phyloP scores from a whole-genome alignment of 2,329 filamentous ascomycete species.

The Aspergillus persii region DNA sequence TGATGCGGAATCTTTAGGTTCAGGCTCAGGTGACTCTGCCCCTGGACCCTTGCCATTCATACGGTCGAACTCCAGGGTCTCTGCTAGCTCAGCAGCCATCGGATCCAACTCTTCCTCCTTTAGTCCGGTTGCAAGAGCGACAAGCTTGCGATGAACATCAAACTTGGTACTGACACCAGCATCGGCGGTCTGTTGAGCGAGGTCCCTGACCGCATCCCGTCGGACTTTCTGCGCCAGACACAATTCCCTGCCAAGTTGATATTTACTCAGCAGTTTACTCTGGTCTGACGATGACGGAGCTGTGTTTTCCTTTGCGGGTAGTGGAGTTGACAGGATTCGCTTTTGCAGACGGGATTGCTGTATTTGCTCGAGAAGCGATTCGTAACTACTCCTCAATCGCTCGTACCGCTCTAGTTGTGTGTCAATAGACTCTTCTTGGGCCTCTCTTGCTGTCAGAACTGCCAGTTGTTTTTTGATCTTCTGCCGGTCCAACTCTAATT shows the following conservation, averaged over 20 bases:
- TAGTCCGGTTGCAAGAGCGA: constrained; percentile 46
- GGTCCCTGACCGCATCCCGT: constrained; percentile 37
- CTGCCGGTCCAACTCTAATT: constrained; percentile 45
- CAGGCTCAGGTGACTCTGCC: constrained; percentile 29
- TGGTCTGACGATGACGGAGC: constrained; percentile 20
- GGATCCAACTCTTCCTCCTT: constrained; percentile 48
- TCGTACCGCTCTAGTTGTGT: constrained; percentile 41
- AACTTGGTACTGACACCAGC: constrained; percentile 47
- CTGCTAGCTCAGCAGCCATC: constrained; percentile 47
- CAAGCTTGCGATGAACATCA: constrained; percentile 47
- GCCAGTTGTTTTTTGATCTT: constrained; percentile 42
- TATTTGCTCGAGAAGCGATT: constrained; percentile 45
- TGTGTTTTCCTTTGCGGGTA: constrained; percentile 13
- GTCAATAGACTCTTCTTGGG: constrained; percentile 36
- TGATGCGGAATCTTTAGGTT: constrained; percentile 25
- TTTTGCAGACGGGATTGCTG: constrained; percentile 39
- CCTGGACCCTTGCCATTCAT: constrained; percentile 35
- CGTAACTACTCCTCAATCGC: constrained; percentile 33
- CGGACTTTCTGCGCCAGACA: constrained; percentile 34
- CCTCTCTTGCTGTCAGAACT: constrained; percentile 36
- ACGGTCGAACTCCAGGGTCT: constrained; percentile 45
- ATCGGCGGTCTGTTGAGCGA: constrained; percentile 45
- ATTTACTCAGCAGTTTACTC: constrained; percentile 31
- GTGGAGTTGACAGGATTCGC: constrained; percentile 22
- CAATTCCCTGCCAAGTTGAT: constrained; percentile 33